Evolutionary conservation across 225 moss, liverwort and hornwort species (phyloP).

Genomic region (Pleurozium schreberi): DNA sequence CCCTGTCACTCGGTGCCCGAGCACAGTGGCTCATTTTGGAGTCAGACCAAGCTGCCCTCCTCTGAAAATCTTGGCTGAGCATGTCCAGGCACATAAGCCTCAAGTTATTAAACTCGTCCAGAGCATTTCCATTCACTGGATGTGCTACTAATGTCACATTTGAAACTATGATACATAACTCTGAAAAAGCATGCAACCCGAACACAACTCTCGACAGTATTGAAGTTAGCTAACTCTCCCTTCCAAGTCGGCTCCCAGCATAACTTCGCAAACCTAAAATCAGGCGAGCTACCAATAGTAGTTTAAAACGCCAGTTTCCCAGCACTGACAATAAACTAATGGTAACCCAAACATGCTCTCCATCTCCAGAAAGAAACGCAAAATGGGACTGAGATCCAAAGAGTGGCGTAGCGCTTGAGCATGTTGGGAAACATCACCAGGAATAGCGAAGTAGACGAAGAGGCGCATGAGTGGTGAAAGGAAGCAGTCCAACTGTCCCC

Average conservation of each 20-base stretch:
- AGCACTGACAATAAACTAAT: not conserved
- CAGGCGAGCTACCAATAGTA: not conserved
- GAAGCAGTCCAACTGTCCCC: not conserved
- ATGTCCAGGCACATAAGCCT: not conserved
- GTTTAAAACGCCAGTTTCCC: not conserved
- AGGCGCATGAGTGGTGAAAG: not conserved
- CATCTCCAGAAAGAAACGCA: not conserved
- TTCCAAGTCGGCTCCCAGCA: not conserved
- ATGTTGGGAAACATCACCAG: not conserved
- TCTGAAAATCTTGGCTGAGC: not conserved
- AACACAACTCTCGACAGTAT: not conserved
- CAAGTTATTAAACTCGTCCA: not conserved
- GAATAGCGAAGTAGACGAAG: not conserved
- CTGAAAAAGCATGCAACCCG: not conserved
- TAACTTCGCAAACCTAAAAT: not conserved
- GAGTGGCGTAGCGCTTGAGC: not conserved
- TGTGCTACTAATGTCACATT: not conserved
- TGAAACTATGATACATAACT: not conserved
- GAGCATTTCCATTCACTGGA: not conserved
- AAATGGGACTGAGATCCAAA: not conserved
- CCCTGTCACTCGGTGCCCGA: not conserved
- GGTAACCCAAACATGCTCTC: not conserved
- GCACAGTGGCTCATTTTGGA: not conserved
- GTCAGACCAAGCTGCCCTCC: not conserved
- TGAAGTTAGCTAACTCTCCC: not conserved